phyloP scores from a whole-genome alignment of 352 stramenopile species.

The Phytopythium vexans region DNA sequence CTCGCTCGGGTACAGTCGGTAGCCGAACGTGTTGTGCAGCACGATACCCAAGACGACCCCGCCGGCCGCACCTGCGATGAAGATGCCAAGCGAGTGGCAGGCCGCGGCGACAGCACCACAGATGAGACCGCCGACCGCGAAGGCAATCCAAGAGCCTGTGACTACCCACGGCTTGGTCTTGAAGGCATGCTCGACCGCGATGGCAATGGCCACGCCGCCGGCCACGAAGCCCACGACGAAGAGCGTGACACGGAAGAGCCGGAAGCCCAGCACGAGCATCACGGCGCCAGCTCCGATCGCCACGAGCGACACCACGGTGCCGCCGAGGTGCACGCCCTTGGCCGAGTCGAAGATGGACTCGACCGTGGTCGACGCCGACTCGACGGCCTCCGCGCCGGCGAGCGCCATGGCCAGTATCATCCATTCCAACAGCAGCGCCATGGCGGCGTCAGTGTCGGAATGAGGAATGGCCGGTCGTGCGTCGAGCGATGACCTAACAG shows the following conservation, averaged over 20 bases:
- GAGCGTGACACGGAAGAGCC: slow-evolving; percentile 51
- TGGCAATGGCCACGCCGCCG: slow-evolving; percentile 38
- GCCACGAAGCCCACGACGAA: slow-evolving; percentile 55
- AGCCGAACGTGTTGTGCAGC: slow-evolving; percentile 49
- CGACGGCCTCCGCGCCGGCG: slow-evolving; percentile 21
- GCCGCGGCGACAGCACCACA: slow-evolving; percentile 40
- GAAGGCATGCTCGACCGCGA: slow-evolving; percentile 37
- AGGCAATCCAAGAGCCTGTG: slow-evolving; percentile 58
- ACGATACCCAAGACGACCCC: slow-evolving; percentile 52
- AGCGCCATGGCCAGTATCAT: slow-evolving; percentile 24
- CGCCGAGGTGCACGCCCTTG: slow-evolving; percentile 31
- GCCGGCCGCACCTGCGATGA: slow-evolving; percentile 43
- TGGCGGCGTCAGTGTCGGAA: no score
- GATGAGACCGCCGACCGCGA: slow-evolving; percentile 48
- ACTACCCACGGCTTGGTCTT: slow-evolving; percentile 42
- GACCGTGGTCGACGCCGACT: slow-evolving; percentile 19
- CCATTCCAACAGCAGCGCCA: no score
- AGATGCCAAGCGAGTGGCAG: slow-evolving; percentile 54
- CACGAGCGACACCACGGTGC: slow-evolving; percentile 30
- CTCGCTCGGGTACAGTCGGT: slow-evolving; percentile 52
- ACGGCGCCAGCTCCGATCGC: slow-evolving; percentile 38
- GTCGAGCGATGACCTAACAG: no score
- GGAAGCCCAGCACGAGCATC: slow-evolving; percentile 55
- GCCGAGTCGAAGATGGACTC: slow-evolving; percentile 40
- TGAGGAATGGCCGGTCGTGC: no score